Evolutionary conservation across 1,284 basidiomycete genomes (phyloP).

Genomic region (Papiliotrema terrestris): DNA sequence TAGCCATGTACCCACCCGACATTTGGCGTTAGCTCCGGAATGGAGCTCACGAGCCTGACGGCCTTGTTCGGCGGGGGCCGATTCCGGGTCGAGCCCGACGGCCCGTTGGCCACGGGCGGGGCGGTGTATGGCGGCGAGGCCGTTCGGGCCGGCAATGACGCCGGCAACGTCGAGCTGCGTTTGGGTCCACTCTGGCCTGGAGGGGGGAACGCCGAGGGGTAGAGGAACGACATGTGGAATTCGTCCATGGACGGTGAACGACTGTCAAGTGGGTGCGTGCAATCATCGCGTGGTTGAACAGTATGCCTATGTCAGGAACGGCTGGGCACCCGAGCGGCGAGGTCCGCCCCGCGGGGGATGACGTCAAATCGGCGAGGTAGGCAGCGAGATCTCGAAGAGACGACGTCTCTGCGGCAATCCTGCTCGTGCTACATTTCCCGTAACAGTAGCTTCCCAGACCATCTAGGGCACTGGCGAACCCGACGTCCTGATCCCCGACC

Average conservation of each 20-base stretch:
- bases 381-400: no score
- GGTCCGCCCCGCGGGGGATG: background rate
- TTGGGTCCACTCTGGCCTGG: background rate
- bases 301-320: background rate
- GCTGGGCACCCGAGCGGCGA: background rate
- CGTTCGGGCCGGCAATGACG: background rate
- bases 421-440: no score
- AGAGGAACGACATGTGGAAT: background rate
- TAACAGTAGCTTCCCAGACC: no score
- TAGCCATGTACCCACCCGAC: conserved; percentile 3
- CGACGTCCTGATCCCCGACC: no score
- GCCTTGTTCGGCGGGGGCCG: background rate
- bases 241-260: background rate
- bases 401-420: no score
- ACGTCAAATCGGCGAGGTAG: no score
- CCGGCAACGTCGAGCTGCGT: background rate
- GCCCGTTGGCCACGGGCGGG: conserved; percentile 3
- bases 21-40: background rate
- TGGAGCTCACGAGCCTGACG: background rate
- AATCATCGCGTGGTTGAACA: background rate
- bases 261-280: background rate
- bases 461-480: no score
- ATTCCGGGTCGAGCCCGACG: background rate
- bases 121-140: conserved; percentile 7
- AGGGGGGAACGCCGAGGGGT: background rate